phyloP scores from a whole-genome alignment of 2,329 filamentous ascomycete genomes.

The Didymella arachidicola region DNA sequence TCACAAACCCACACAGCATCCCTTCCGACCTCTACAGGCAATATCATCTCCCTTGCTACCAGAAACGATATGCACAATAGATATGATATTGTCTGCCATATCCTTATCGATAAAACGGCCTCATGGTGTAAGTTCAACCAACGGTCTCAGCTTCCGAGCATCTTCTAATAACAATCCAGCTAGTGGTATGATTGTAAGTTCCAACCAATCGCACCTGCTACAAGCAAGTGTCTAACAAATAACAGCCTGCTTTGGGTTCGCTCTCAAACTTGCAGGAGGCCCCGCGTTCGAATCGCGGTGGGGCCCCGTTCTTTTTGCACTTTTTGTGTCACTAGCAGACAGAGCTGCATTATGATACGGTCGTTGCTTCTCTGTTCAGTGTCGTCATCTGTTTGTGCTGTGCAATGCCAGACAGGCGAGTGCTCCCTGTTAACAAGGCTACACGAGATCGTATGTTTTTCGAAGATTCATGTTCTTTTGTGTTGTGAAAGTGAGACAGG shows the following conservation, averaged over 20 bases:
- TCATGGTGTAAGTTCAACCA: conserved; percentile 12
- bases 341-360: neutral
- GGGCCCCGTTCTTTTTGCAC: neutral
- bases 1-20: neutral
- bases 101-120: conserved; percentile 24
- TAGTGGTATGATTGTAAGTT: conserved; percentile 21
- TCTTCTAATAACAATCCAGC: conserved; percentile 2
- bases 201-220: neutral
- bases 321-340: neutral
- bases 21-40: neutral
- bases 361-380: neutral
- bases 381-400: neutral
- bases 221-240: conserved; percentile 3
- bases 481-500: neutral
- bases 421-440: too few relatives aligned
- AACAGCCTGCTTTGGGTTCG: conserved; percentile 17
- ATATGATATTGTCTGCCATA: neutral
- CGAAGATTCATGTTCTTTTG: neutral
- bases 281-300: conserved; percentile 20
- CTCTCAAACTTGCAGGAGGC: conserved; percentile 17
- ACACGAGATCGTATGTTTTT: too few relatives aligned
- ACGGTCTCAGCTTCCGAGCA: too few relatives aligned
- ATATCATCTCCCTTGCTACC: too few relatives aligned
- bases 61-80: neutral
- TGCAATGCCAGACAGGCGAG: neutral